These are phyloP conservation scores for Solanum gandarillasii DNA, from an alignment of 257 asterid genomes.

Conservation along the genomic window DNA sequence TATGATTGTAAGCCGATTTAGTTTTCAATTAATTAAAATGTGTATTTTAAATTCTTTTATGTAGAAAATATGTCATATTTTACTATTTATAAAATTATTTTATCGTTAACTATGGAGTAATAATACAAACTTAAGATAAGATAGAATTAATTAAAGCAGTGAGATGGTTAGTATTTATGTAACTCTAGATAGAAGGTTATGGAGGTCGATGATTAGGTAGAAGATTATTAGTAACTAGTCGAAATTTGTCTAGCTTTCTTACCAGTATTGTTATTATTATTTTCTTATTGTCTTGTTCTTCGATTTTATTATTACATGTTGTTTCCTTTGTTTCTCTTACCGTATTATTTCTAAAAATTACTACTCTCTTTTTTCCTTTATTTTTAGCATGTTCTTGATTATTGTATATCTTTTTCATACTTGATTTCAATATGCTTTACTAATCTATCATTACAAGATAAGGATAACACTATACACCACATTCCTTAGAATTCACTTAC, in stretches of 20 bases:
- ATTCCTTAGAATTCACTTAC: background rate
- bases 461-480: background rate
- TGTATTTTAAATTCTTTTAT: background rate
- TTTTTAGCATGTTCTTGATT: background rate
- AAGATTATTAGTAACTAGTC: background rate
- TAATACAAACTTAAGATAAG: background rate
- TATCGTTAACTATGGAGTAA: background rate
- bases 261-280: background rate
- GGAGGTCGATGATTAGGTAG: background rate
- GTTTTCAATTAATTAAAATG: background rate
- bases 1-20: background rate
- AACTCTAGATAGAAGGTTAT: background rate
- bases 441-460: background rate
- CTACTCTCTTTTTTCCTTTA: background rate
- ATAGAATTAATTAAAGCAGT: background rate
- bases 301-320: background rate
- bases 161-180: background rate
- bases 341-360: too few relatives aligned
- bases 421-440: too few relatives aligned
- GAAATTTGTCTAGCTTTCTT: background rate
- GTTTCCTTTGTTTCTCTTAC: background rate
- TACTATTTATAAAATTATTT: background rate
- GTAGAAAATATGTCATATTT: background rate
- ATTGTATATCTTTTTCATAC: too few relatives aligned
- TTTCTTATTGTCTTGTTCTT: background rate